Conservation (phyloP, 805 yeast genomes). For the Grigorovia transvaalensis region DNA sequence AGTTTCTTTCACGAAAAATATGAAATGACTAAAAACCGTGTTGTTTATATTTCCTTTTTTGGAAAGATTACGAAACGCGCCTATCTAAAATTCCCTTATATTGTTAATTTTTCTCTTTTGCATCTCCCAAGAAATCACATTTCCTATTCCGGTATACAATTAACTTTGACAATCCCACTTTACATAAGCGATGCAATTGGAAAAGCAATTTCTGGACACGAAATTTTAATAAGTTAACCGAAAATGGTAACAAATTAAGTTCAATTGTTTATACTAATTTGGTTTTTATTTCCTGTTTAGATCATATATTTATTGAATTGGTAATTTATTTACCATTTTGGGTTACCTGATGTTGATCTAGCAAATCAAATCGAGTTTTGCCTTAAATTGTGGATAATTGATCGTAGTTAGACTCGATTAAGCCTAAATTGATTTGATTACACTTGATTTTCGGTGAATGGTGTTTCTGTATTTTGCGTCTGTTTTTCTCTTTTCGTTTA, state of each 20-base stretch:
- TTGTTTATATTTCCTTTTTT: background rate
- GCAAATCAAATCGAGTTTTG: background rate
- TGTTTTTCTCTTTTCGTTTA: background rate
- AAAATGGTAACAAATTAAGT: background rate
- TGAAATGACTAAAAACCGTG: background rate
- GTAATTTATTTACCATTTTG: background rate
- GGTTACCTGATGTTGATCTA: background rate
- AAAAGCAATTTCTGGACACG: background rate
- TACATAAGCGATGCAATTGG: background rate
- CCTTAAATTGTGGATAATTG: background rate
- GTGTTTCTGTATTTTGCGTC: background rate
- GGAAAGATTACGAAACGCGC: background rate
- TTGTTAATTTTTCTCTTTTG: background rate
- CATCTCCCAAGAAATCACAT: background rate
- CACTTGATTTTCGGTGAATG: background rate
- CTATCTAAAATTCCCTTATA: background rate
- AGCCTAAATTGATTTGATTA: background rate
- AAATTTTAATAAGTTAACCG: background rate
- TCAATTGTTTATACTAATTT: background rate
- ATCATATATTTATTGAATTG: background rate
- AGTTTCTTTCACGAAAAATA: background rate
- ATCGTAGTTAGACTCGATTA: background rate
- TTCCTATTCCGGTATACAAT: background rate
- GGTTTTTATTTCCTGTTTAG: background rate
- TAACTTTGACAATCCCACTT: background rate